A percentile compares a stretch with the other conserved stretches of the same genome.
Evolutionary conservation across 176 grass and related monocot species (phyloP).

Genomic region (Triticum dicoccoides): DNA sequence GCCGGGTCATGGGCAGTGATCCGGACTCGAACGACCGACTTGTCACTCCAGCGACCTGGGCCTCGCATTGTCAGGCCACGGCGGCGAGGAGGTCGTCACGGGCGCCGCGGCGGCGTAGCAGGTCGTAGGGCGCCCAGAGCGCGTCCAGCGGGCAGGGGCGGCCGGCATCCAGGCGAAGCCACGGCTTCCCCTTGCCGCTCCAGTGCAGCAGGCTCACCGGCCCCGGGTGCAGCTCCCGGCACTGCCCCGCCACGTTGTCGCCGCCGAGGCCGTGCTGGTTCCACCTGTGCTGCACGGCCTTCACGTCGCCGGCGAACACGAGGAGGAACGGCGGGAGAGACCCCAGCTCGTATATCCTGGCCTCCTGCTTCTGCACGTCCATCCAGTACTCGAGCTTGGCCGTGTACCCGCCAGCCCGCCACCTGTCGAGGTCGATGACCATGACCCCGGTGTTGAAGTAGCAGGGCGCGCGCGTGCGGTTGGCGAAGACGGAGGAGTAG

Average conservation of each 20-base stretch:
- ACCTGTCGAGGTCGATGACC: constrained; percentile 88
- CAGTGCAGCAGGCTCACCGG: constrained; percentile 95
- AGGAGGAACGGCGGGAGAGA: constrained; percentile 88
- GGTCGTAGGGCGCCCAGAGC: constrained; percentile 91
- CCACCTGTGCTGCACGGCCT: constrained; percentile 91
- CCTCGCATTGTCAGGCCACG: constrained; percentile 47
- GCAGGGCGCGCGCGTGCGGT: constrained; percentile 58
- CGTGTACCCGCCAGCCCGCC: constrained; percentile 72
- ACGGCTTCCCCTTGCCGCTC: constrained; percentile 98
- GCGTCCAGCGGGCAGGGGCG: constrained; percentile 76
- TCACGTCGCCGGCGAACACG: constrained; percentile 90
- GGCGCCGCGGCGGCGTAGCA: constrained; percentile 56
- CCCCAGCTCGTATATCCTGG: constrained; percentile 89
- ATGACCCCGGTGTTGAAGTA: constrained; percentile 99
- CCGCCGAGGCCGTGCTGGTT: constrained; percentile 99
- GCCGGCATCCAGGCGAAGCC: constrained; percentile 82
- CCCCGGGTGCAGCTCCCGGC: constrained; percentile 85
- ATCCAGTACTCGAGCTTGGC: constrained; percentile 91
- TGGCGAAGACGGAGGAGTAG: constrained; percentile 57
- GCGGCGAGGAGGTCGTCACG: constrained; percentile 79
- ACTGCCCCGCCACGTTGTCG: constrained; percentile 82
- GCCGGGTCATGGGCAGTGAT: background rate
- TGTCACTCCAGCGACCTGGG: background rate
- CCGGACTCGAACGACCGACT: constrained; percentile 21
- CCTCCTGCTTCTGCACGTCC: constrained; percentile 95